phyloP scores from a whole-genome alignment of 2,329 filamentous ascomycete genomes.

The Ophiostoma triangulosporum region DNA sequence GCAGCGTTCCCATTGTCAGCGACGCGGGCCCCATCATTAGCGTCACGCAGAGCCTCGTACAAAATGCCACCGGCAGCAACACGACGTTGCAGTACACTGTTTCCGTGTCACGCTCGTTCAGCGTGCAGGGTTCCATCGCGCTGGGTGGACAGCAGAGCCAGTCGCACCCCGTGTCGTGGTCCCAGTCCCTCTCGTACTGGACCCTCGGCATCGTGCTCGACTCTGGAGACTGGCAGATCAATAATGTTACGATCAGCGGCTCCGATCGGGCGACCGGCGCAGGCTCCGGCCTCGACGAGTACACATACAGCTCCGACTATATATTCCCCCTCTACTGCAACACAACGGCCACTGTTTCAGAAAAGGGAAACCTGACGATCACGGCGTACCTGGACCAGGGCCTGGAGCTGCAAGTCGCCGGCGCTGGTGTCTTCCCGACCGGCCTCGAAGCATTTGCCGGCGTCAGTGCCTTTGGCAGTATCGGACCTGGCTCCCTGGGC shows the following conservation, averaged over 20 bases:
- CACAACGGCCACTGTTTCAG: constrained; percentile 30
- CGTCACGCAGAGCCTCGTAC: constrained; percentile 34
- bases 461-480: constrained; percentile 10
- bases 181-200: constrained; percentile 40
- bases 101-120: constrained; percentile 39
- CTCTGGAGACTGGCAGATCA: constrained; percentile 29
- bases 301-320: constrained; percentile 28
- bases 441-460: constrained; percentile 43
- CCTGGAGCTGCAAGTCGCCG: constrained; percentile 24
- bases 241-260: constrained; percentile 21
- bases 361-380: constrained; percentile 33
- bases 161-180: constrained; percentile 33
- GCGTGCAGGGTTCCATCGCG: constrained; percentile 36
- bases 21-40: constrained; percentile 22
- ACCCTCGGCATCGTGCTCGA: constrained; percentile 33
- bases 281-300: constrained; percentile 18
- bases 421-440: constrained; percentile 37
- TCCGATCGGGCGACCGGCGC: constrained; percentile 15
- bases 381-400: constrained; percentile 29
- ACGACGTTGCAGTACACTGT: constrained; percentile 47
- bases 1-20: constrained; percentile 8
- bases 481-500: not conserved
- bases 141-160: constrained; percentile 24
- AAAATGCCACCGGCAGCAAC: constrained; percentile 38
- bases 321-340: constrained; percentile 48